Base-by-base conservation (phyloP, 768 basidiomycete genomes). In the Collybia mongolica region DNA sequence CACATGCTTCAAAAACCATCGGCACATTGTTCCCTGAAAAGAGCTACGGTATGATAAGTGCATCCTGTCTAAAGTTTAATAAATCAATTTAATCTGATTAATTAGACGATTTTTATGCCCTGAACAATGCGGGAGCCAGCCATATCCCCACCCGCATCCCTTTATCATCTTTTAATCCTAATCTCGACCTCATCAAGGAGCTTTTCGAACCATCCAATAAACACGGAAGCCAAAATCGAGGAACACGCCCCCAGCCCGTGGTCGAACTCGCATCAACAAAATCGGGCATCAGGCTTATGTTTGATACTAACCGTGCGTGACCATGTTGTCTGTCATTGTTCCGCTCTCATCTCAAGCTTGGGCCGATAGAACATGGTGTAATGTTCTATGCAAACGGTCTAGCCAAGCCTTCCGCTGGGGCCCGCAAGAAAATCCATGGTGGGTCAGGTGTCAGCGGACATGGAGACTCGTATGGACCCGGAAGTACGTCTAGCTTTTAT, bases 341-440 rank as follows among this genome's bases (percentile, higher is more conserved):
- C 19, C 4, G 40, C 7, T 46, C 22, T 29, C 37, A 52, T 11
- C 19, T 53, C 12, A 14, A 11, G 32, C 22, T 19, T 15, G 35
- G 3, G 5, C 20, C 14, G 14, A 48, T 53, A 90, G 88, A 91
- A 65, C 79, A 76, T 7, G 88, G 88, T 11, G 75, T 87, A 32
- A 88, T 89, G 78, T 83, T 88, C 57, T 90, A 90, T 62, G 77
- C 85, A 2, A 82, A 84, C 60, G 80, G 77, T 43, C 67, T 79
- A 47, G 69, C 82, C 12, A 66, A 75, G 42, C 64, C 72, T 15
- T 61, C 67, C 15, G 74, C 72, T 14, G 81, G 78, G 14, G 79
- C 81, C 26, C 75, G 84, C 39, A 89, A 90, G 73, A 80, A 77
- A 64, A 84, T 88, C 29, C 88, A 91, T 58, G 87, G 88, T 15